phyloP scores from a whole-genome alignment of 169 alveolate species.

The Cryptosporidium parvum region DNA sequence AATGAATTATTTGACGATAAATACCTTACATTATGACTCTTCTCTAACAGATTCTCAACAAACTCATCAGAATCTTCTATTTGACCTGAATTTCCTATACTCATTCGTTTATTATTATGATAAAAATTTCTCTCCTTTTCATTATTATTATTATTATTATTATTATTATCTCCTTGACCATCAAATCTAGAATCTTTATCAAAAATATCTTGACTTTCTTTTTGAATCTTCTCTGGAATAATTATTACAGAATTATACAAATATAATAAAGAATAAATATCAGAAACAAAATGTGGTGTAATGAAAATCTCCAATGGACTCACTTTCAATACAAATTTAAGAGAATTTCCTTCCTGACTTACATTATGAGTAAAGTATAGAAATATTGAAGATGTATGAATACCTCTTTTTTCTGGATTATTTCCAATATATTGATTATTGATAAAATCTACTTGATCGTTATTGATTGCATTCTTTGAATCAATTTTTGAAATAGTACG shows the following conservation, averaged over 20 bases:
- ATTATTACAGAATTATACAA: conserved; percentile 42
- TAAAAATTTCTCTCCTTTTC: background rate
- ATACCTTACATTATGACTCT: conserved; percentile 46
- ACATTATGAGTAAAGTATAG: conserved; percentile 54
- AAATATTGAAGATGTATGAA: conserved; percentile 16
- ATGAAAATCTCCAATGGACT: conserved; percentile 58
- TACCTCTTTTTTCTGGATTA: background rate
- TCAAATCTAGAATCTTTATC: too few species aligned
- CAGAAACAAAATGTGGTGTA: conserved; percentile 42
- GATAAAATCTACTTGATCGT: background rate
- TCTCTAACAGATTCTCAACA: conserved; percentile 50
- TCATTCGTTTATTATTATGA: background rate
- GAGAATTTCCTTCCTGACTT: conserved; percentile 49
- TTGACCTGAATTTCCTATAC: background rate
- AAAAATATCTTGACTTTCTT: background rate
- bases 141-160: too few species aligned
- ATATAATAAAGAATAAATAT: conserved; percentile 37
- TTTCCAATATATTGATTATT: background rate
- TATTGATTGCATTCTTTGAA: background rate
- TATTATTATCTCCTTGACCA: background rate
- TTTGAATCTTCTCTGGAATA: conserved; percentile 36
- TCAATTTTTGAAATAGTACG: conserved; percentile 18
- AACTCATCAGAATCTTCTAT: conserved; percentile 48
- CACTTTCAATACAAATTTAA: conserved; percentile 38
- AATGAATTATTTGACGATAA: conserved; percentile 45